Evolutionary conservation across 176 grass and related monocot genomes (phyloP).

Genomic region (Elaeis guineensis): DNA sequence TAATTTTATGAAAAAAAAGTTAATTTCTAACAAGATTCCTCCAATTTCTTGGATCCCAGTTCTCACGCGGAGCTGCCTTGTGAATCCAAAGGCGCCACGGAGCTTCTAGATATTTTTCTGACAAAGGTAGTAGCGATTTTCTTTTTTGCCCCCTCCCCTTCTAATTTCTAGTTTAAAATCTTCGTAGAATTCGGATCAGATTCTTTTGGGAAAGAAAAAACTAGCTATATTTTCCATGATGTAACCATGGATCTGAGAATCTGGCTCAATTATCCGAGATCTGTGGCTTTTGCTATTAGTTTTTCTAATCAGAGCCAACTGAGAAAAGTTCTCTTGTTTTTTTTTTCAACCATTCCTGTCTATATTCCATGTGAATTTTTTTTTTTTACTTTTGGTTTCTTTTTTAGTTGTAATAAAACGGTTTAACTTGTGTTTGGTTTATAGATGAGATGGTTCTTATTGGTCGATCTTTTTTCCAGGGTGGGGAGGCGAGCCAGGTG

Average conservation of each 20-base stretch:
- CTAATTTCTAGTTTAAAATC: not conserved
- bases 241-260: too few species aligned
- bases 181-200: not conserved
- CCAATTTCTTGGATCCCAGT: not conserved
- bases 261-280: too few species aligned
- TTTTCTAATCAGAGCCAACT: too few species aligned
- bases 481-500: not conserved
- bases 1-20: not conserved
- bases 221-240: too few species aligned
- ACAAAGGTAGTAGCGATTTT: not conserved
- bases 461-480: not conserved
- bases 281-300: too few species aligned
- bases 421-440: too few species aligned
- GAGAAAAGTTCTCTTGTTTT: too few species aligned
- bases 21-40: not conserved
- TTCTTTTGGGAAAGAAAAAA: too few species aligned
- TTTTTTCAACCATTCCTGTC: too few species aligned
- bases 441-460: not conserved
- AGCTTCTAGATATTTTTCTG: not conserved
- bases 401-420: too few species aligned
- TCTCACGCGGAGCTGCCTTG: not conserved
- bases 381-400: too few species aligned
- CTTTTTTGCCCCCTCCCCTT: not conserved
- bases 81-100: not conserved
- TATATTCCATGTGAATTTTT: too few species aligned